Base-by-base conservation (phyloP, 495 filamentous ascomycete genomes). In the Penicillium canescens region DNA sequence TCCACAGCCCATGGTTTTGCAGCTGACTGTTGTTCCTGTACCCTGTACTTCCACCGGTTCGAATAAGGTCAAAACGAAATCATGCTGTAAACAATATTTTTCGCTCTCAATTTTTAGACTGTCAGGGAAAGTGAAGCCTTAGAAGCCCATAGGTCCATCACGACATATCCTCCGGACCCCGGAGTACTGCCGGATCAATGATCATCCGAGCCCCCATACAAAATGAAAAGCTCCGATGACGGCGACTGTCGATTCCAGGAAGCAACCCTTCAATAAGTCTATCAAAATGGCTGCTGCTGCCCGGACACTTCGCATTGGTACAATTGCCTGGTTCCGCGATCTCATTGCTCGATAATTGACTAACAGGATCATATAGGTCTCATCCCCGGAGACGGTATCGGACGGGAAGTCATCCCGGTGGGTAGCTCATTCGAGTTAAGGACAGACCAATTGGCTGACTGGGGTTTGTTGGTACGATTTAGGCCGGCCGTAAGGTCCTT, bases 301-400 rank as follows among this genome's bases (percentile, higher is more conserved):
- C 57, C 71, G 79, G 57, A 78, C 81, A 52, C 76, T 84, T 56
- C 77, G 81, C 57, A 84, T 84, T 74, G 81, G 78, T 81, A 62
- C 55, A 72, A 61, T 62, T 57, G 50, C 45, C 40, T 31, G 53
- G 23, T 46, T 50, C 34, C 47, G 13, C 3, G 20, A 37, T 13
- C 23, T 46, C 6, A 23, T 59, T 24, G 44, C 16, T 48, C 20
- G 24, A 12, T 46, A 62, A 60, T 50, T 57, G 41, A 60, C 57
- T 70, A 64, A 65, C 40, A 51, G 59, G 24, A 43, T 42, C n/a
- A 14, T 62, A 42, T 61, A 95, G 92, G 92, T 67, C 88, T 98
- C 67, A 96, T 98, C 64, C 90, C 94, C 70, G 94, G 94, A 69
- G 94, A 98, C 78, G 94, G 94, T 71, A 98, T 98, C 73, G 94